Conservation (phyloP, 1,284 basidiomycete genomes). For the Ustilago tritici region DNA sequence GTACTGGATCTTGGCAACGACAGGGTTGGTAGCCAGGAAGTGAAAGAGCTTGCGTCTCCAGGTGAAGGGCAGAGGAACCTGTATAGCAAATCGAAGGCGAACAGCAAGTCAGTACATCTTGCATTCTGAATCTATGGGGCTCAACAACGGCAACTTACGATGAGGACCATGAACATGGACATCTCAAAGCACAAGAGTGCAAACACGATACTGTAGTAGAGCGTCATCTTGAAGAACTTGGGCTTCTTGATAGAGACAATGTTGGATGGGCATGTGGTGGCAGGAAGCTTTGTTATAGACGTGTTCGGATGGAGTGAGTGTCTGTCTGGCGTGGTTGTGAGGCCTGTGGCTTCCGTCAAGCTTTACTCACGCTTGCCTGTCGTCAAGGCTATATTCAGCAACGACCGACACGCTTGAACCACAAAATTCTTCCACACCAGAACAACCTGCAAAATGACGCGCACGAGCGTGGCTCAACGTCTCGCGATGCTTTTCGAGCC, state of each 20-base stretch:
- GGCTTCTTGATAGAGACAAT: neutral
- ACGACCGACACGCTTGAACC: constrained; percentile 11
- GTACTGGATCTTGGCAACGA: constrained; percentile 73
- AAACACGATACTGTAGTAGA: constrained; percentile 69
- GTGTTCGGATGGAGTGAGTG: neutral
- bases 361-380: neutral
- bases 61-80: constrained; percentile 79
- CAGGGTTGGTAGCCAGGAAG: constrained; percentile 75
- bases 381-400: constrained; percentile 13
- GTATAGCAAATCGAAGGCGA: neutral
- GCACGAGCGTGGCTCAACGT: neutral
- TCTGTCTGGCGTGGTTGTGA: neutral
- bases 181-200: constrained; percentile 67
- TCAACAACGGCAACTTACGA: constrained; percentile 38
- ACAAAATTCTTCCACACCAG: constrained; percentile 15
- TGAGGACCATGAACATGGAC: constrained; percentile 67
- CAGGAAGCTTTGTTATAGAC: neutral
- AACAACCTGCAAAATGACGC: constrained; percentile 16
- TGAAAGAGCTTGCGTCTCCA: constrained; percentile 79
- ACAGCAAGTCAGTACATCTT: neutral
- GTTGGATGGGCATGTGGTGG: neutral
- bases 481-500: neutral
- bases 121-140: too few relatives aligned
- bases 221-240: constrained; percentile 58
- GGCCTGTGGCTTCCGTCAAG: neutral